Percentiles rank a stretch among this genome's conserved stretches.
Conservation (phyloP, 169 alveolate species). For the Perkinsus chesapeaki region DNA sequence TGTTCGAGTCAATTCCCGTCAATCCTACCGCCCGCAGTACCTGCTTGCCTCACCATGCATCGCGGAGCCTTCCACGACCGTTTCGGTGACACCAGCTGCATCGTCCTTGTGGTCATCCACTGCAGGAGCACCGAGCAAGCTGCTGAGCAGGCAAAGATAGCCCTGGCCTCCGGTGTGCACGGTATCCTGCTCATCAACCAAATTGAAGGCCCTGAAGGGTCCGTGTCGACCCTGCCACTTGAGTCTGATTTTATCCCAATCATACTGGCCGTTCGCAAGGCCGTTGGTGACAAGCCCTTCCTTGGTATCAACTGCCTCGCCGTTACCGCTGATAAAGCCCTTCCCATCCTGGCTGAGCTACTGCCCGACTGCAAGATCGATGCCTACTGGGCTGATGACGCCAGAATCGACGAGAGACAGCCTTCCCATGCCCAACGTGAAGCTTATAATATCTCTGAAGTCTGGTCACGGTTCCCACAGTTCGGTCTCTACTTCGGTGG, state of each 20-base stretch:
- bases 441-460: not conserved
- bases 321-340: not conserved
- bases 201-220: not conserved
- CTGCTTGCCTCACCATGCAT: not conserved
- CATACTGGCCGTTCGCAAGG: not conserved
- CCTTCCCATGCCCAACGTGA: not conserved
- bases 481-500: not conserved
- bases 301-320: not conserved
- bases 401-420: not conserved
- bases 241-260: not conserved
- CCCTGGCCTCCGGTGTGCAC: not conserved
- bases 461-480: not conserved
- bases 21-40: not conserved
- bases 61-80: not conserved
- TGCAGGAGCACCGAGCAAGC: not conserved
- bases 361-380: not conserved
- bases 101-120: not conserved
- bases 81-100: not conserved
- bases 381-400: not conserved
- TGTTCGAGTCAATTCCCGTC: not conserved
- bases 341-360: not conserved
- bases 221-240: not conserved
- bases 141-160: not conserved
- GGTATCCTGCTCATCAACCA: not conserved
- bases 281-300: not conserved